Conservation (phyloP, 495 filamentous ascomycete genomes). For the Articulospora tetracladia region DNA sequence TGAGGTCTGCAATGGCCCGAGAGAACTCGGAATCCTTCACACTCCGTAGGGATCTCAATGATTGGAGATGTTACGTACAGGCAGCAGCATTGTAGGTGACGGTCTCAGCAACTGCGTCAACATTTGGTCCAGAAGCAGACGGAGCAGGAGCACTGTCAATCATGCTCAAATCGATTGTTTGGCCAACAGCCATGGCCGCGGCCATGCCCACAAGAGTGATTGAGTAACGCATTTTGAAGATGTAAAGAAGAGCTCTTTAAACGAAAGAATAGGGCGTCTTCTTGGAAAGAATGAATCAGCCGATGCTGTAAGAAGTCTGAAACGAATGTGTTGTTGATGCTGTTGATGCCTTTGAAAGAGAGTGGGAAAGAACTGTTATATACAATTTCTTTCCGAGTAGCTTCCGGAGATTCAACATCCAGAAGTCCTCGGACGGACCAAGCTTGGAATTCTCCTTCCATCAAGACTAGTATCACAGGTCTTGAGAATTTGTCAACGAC, state of each 20-base stretch:
- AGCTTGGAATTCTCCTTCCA: neutral
- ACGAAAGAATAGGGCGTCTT: neutral
- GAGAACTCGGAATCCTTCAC: neutral
- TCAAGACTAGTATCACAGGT: neutral
- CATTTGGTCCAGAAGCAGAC: neutral
- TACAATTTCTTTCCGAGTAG: neutral
- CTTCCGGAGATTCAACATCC: neutral
- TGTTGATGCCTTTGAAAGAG: neutral
- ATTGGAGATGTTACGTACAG: neutral
- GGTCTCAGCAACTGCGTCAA: neutral
- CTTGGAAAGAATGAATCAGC: neutral
- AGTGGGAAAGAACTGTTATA: neutral
- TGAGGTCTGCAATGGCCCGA: neutral
- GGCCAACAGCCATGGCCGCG: neutral
- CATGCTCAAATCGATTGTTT: neutral
- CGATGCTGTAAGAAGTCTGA: neutral
- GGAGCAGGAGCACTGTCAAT: neutral
- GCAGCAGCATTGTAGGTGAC: neutral
- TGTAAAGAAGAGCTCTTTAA: neutral
- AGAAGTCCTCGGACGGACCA: neutral
- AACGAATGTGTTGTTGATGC: neutral
- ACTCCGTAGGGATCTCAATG: neutral
- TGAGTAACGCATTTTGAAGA: neutral
- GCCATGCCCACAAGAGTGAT: neutral
- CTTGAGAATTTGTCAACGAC: neutral